Conservation (phyloP, 352 stramenopile genomes). For the Phytophthora cajani region DNA sequence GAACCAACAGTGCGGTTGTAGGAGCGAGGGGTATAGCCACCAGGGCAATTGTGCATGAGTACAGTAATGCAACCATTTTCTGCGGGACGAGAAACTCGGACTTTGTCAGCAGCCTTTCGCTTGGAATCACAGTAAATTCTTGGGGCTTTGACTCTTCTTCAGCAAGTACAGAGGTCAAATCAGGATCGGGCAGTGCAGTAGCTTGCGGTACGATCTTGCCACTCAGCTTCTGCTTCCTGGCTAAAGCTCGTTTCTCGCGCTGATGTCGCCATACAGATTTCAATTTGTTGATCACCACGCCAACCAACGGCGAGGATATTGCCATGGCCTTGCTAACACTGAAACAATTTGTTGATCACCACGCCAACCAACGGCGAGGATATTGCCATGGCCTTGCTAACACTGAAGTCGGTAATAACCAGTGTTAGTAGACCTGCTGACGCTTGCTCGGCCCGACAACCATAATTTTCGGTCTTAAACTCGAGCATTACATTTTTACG, state of each 20-base stretch:
- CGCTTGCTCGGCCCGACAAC: slow-evolving; percentile 71
- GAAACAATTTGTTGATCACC: slow-evolving; percentile 47
- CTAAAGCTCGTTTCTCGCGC: slow-evolving; percentile 22
- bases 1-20: slow-evolving; percentile 52
- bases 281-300: slow-evolving; percentile 27
- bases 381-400: slow-evolving; percentile 67
- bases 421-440: slow-evolving; percentile 69
- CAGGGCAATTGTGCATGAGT: slow-evolving; percentile 76
- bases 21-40: slow-evolving; percentile 78
- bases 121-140: slow-evolving; percentile 1
- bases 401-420: slow-evolving; percentile 76
- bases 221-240: slow-evolving; percentile 8
- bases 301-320: slow-evolving; percentile 39
- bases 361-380: slow-evolving; percentile 34
- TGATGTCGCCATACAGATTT: slow-evolving; percentile 17
- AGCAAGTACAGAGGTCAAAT: not conserved
- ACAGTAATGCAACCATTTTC: slow-evolving; percentile 86
- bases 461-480: slow-evolving; percentile 60
- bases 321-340: slow-evolving; percentile 65
- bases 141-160: slow-evolving; percentile 3
- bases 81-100: slow-evolving; percentile 79
- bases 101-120: slow-evolving; percentile 36
- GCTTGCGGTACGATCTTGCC: slow-evolving; percentile 34
- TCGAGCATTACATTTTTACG: slow-evolving; percentile 71
- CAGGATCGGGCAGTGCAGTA: not conserved